A percentile compares a stretch with the other conserved stretches of the same genome.
Conservation (phyloP, 2,329 filamentous ascomycete genomes). For the Sporothrix pallida region DNA sequence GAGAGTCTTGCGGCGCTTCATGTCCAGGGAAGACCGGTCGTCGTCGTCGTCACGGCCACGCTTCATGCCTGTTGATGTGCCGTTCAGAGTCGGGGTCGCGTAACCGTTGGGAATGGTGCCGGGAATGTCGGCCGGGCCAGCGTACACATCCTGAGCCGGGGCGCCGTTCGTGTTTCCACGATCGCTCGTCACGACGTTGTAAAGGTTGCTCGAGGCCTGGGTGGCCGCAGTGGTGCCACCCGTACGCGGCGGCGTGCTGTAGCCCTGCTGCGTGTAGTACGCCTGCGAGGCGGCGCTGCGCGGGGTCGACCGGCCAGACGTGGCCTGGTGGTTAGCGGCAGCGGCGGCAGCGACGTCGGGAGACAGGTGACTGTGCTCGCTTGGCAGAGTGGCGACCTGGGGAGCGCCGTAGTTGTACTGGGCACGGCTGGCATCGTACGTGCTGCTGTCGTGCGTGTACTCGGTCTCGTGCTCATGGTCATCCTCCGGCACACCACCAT, state of each 20-base stretch:
- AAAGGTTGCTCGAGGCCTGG: slow-evolving; percentile 77
- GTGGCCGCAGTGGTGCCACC: slow-evolving; percentile 46
- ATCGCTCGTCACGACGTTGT: slow-evolving; percentile 87
- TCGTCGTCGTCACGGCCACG: slow-evolving; percentile 54
- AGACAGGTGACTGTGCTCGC: slow-evolving; percentile 77
- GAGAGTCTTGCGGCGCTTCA: slow-evolving; percentile 48
- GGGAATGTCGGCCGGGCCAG: slow-evolving; percentile 65
- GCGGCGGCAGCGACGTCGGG: slow-evolving; percentile 73
- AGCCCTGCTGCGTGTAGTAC: slow-evolving; percentile 75
- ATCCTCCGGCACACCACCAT: slow-evolving; percentile 62
- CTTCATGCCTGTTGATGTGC: slow-evolving; percentile 54
- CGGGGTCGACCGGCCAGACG: slow-evolving; percentile 83
- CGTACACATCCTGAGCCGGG: slow-evolving; percentile 71
- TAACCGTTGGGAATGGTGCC: slow-evolving; percentile 66
- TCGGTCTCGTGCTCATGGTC: slow-evolving; percentile 78
- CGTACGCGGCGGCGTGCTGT: slow-evolving; percentile 78
- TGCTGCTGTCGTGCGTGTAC: slow-evolving; percentile 82
- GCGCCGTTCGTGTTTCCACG: slow-evolving; percentile 70
- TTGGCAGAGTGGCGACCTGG: slow-evolving; percentile 68
- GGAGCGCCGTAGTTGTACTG: slow-evolving; percentile 73
- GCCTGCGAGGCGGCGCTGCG: slow-evolving; percentile 74
- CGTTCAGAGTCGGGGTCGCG: slow-evolving; percentile 66
- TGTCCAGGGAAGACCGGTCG: slow-evolving; percentile 44
- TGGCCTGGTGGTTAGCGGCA: slow-evolving; percentile 78
- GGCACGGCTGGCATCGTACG: slow-evolving; percentile 73